A percentile compares a stretch with the other conserved stretches of the same genome.
phyloP scores from a whole-genome alignment of 2,329 filamentous ascomycete species.

The Passalora sequoiae region DNA sequence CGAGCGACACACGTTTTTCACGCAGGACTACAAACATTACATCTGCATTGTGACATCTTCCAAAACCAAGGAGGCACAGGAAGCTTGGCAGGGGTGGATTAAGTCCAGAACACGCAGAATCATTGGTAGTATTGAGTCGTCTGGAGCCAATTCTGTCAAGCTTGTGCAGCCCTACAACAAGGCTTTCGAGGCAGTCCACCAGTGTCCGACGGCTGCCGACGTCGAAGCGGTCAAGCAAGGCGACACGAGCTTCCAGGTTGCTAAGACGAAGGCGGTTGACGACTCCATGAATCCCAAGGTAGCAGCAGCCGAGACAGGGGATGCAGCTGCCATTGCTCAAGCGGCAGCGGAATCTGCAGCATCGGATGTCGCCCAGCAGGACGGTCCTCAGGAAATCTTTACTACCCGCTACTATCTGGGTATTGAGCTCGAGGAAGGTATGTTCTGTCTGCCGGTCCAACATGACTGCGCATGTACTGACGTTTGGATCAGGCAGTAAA shows the following conservation, averaged over 20 bases:
- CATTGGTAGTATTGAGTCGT: constrained; percentile 75
- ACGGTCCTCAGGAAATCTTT: constrained; percentile 56
- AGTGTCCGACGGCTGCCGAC: constrained; percentile 58
- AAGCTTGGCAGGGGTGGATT: constrained; percentile 83
- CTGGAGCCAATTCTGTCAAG: constrained; percentile 62
- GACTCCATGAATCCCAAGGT: constrained; percentile 48
- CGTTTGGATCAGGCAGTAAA: constrained; percentile 52
- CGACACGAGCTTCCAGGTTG: constrained; percentile 56
- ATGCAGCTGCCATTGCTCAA: constrained; percentile 36
- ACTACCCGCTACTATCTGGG: constrained; percentile 95
- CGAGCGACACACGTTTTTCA: constrained; percentile 87
- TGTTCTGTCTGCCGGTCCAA: not conserved
- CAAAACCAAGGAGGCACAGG: constrained; percentile 75
- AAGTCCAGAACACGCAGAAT: constrained; percentile 89
- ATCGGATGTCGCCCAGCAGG: constrained; percentile 32
- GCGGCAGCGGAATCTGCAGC: constrained; percentile 27
- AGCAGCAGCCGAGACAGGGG: constrained; percentile 44
- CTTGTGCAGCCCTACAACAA: constrained; percentile 91
- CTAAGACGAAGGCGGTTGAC: constrained; percentile 52
- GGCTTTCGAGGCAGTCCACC: constrained; percentile 78
- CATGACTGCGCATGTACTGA: constrained; percentile 3
- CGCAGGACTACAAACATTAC: constrained; percentile 89
- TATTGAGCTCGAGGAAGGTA: constrained; percentile 58
- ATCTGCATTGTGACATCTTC: constrained; percentile 80
- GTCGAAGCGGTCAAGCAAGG: constrained; percentile 59